These are phyloP conservation scores for Suillus fuscotomentosus DNA, from an alignment of 768 basidiomycete genomes.

Conservation along the genomic window DNA sequence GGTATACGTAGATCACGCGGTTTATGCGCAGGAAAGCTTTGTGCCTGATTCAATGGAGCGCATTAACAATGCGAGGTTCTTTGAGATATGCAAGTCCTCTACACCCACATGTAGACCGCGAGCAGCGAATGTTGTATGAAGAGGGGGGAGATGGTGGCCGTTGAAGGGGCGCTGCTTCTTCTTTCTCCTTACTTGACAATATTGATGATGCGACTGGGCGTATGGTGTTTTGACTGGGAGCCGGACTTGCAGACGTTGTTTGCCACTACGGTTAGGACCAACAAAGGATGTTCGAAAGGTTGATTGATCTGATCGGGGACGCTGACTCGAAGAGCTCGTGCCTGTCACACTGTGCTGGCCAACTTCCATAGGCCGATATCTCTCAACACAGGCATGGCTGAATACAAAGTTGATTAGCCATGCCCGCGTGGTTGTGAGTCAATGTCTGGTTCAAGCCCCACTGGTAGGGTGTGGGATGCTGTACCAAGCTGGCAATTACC, in stretches of 20 bases:
- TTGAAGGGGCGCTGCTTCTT: constrained; percentile 54
- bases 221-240: not conserved
- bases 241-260: constrained; percentile 10
- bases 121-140: constrained; percentile 65
- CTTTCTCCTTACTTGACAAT: constrained; percentile 45
- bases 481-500: not conserved
- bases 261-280: constrained; percentile 25
- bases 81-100: not conserved
- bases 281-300: not conserved
- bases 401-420: too few species aligned
- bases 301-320: too few species aligned
- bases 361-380: too few species aligned
- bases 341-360: too few species aligned
- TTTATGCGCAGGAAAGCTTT: constrained; percentile 77
- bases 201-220: constrained; percentile 9
- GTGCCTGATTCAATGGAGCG: constrained; percentile 46
- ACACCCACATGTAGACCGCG: constrained; percentile 68
- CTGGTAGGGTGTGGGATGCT: not conserved
- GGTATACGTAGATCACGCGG: constrained; percentile 71
- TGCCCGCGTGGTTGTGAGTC: too few species aligned
- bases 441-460: not conserved
- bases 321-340: too few species aligned
- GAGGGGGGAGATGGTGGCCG: constrained; percentile 69
- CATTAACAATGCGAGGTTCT: constrained; percentile 9
- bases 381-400: too few species aligned